Evolutionary conservation across 2,329 filamentous ascomycete species (phyloP), one percentile per base, ranked within the genome.

Genomic region (Tolypocladium nubicola): DNA sequence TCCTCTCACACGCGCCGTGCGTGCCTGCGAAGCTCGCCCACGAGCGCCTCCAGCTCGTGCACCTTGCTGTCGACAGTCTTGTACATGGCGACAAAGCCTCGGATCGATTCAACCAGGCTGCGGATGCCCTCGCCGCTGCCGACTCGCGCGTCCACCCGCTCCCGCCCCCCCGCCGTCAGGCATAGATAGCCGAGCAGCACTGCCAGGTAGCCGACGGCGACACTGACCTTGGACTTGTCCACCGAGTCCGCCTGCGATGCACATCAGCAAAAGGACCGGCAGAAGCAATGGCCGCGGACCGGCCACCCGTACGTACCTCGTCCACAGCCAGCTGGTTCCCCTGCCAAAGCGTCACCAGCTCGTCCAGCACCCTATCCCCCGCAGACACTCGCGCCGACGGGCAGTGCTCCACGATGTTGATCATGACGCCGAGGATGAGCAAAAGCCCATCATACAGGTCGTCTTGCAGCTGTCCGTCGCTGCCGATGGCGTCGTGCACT

Each of bases 391-490:
- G 78, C 14, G 88, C 86, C 26, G 77, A 70, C 19, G 84, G 76
- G 65, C 85, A 90, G 67, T 90, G 86, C 68, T 96, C 91, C 10
- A 89, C 83, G 56, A 97, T 81, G 66, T 97, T 97, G 70, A 96
- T 96, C 71, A 93, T 82, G 26, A 90, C 83, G 0, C 90, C 92
- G 43, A 96, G 76, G 55, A 89, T 81, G 47, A 97, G 78, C 53
- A 96, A 82, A 16, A 96, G 78, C 53, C 83, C 80, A 62, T 96
- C 87, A 56, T 92, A 74, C 1, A 78, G 72, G 26, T 76, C 75
- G 2, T 74, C 71, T 13, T 76, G 69, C 56, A 82, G 76, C n/a
- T 75, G 72, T 35, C 77, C 76, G 52, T 75, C 76, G 52, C 75
- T 76, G 7, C 73, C 72, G 57, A 83, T 71, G 8, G 77, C 77